Base-by-base conservation (phyloP, 768 basidiomycete genomes). In the Kwoniella pini region DNA sequence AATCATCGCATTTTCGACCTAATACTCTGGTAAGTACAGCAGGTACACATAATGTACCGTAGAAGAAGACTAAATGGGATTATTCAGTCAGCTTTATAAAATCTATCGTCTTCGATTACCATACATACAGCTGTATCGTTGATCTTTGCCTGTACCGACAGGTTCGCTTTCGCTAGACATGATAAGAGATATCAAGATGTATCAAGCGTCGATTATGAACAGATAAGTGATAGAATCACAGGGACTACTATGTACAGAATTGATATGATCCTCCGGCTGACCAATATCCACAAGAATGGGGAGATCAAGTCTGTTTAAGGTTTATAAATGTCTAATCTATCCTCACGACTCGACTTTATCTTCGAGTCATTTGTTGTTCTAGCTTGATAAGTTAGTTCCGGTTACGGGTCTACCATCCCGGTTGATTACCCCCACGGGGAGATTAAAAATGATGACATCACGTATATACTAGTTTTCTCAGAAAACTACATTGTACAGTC, bases 21-120 rank as follows among this genome's bases (percentile, higher is more conserved):
- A 96, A 85, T 6, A 96, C 91, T 19, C 86, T 81, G 58, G 81
- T 84, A 38, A 96, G 80, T 70, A 97, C 88, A 50, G 84, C 84
- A 5, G 92, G 91, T 69, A 93, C 90, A 82, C 94, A 86, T 21
- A 97, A 81, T 0, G 90, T 95, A 12, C 94, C 94, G 77, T 94
- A 92, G 81, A 91, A 89, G 78, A 93, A 94, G 17, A 79, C 62
- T 75, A 56, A 26, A 33, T 36, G 40, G 45, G 15, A n/a, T n/a
- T n/a, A n/a, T n/a, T n/a, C n/a, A n/a, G n/a, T n/a, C n/a, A n/a
- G n/a, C n/a, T n/a, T n/a, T n/a, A n/a, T n/a, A n/a, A n/a, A n/a
- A n/a, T n/a, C n/a, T n/a, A n/a, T n/a, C n/a, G n/a, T n/a, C n/a
- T n/a, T n/a, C n/a, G n/a, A n/a, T n/a, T n/a, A n/a, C n/a, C n/a